Evolutionary conservation across 305 asterid genomes (phyloP).

Genomic region (Andrographis paniculata): DNA sequence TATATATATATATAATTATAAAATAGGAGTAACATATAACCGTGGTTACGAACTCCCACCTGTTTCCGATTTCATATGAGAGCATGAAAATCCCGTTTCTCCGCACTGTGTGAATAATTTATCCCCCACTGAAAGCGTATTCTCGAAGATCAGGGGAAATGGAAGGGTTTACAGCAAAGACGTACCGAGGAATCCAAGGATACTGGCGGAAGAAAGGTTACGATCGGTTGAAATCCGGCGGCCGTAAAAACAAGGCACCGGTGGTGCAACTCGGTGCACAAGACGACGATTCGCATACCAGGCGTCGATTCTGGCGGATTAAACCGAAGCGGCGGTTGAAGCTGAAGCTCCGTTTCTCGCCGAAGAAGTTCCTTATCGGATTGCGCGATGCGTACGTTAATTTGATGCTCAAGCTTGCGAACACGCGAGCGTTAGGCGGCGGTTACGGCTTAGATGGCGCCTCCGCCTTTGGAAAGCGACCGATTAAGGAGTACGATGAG

Average conservation of each 20-base stretch:
- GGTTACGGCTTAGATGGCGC: constrained; percentile 28
- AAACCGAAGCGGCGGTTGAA: constrained; percentile 39
- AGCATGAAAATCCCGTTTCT: constrained; percentile 21
- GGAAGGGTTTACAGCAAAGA: constrained; percentile 28
- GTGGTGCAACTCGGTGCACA: constrained; percentile 19
- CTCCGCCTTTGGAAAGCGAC: constrained; percentile 29
- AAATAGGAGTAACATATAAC: too few species aligned
- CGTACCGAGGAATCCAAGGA: constrained; percentile 31
- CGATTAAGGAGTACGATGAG: constrained; percentile 53
- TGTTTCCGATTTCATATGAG: constrained; percentile 10
- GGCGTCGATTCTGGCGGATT: constrained; percentile 42
- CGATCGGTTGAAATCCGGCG: constrained; percentile 30
- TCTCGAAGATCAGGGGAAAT: constrained; percentile 3
- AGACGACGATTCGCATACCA: constrained; percentile 11
- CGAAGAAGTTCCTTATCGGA: constrained; percentile 36
- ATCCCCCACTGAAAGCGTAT: neutral
- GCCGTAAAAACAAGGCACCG: constrained; percentile 21
- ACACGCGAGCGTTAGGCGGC: constrained; percentile 21
- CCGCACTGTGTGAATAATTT: constrained; percentile 3
- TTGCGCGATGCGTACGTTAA: constrained; percentile 43
- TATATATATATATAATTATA: too few species aligned
- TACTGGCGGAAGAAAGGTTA: constrained; percentile 57
- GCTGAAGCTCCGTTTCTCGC: constrained; percentile 40
- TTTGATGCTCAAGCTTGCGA: constrained; percentile 44
- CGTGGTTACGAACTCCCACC: constrained; percentile 34